Percentiles rank a stretch among this genome's conserved stretches.
phyloP scores from a whole-genome alignment of 345 rosid species.

The Lagerstroemia speciosa region DNA sequence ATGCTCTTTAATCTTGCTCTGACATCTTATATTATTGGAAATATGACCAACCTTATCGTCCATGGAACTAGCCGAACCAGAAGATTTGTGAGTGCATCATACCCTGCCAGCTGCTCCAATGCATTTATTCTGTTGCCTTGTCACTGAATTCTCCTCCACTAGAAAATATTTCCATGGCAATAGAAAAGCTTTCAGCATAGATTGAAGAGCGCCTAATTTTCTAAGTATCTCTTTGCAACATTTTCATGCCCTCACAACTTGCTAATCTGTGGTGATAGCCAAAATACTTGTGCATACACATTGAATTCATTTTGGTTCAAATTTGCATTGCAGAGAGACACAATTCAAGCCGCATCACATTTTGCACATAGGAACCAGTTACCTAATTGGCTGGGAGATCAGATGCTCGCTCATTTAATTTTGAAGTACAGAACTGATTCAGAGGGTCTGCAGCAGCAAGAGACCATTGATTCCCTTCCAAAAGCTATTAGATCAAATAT shows the following conservation, averaged over 20 bases:
- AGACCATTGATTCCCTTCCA: conserved; percentile 67
- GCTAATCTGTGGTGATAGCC: background rate
- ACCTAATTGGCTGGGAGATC: conserved; percentile 74
- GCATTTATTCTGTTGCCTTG: background rate
- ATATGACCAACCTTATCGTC: conserved; percentile 82
- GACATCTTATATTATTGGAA: conserved; percentile 68
- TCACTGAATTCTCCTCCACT: background rate
- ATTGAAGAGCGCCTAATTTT: background rate
- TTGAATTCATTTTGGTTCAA: background rate
- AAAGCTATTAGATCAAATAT: conserved; percentile 88
- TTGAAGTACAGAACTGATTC: conserved; percentile 76
- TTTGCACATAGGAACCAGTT: conserved; percentile 71
- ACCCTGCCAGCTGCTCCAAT: background rate
- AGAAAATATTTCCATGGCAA: background rate
- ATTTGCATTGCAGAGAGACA: conserved; percentile 55
- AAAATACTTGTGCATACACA: background rate
- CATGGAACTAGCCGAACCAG: conserved; percentile 75
- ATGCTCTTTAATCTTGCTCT: conserved; percentile 73
- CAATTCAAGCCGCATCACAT: conserved; percentile 66
- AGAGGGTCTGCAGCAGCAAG: conserved; percentile 91
- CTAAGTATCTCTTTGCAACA: background rate
- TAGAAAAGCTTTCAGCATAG: background rate
- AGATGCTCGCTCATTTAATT: conserved; percentile 85
- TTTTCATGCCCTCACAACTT: background rate
- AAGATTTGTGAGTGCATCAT: conserved; percentile 54